Base-by-base conservation (phyloP, 148 eudicot genomes). In the Diospyros lotus region DNA sequence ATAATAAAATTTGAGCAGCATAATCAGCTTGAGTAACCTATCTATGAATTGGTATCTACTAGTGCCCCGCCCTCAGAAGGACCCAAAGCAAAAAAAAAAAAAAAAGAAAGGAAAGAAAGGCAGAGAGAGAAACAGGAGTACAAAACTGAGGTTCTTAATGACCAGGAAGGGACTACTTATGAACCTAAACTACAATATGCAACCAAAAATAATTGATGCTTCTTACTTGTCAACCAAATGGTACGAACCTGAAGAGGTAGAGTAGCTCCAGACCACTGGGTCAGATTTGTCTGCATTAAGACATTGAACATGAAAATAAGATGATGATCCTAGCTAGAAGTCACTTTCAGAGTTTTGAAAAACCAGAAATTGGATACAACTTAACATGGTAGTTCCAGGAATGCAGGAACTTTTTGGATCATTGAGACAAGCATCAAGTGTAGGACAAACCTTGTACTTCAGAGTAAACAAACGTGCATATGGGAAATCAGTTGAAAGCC, bases 211-310 rank as follows among this genome's bases (percentile, higher is more conserved):
- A n/a, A 17, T 14, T 3, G 43, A 55, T 69, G 61, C 62, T 65
- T 40, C 69, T 2, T 3, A 64, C 58, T 73, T 51, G 48, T 41
- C 50, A 74, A 52, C 9, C 13, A 40, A 41, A 74, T 10, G 43
- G 39, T 52, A 72, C 91, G 73, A 83, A 96, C 99, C 99, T 93
- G 98, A 72, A 96, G 97, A 80, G 99, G 99, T 75, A 96, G 86
- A 73, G 97, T 96, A 72, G 99, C 94, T 67, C 99, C 99, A 72
- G 98, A 93, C 98, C 99, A 96, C 82, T 91, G 98, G 1, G 99
- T 96, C 64, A 96, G 97, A 88, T 89, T 96, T 72, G 97, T 88
- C 99, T 96, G 94, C 95, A 88, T 75, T n/a, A 62, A 28, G 73
- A 53, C 14, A 80, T 66, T 68, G 67, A 72, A 48, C 46, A 17